Evolutionary conservation across 2,329 filamentous ascomycete species (phyloP).

Genomic region (Bertia moriformis): DNA sequence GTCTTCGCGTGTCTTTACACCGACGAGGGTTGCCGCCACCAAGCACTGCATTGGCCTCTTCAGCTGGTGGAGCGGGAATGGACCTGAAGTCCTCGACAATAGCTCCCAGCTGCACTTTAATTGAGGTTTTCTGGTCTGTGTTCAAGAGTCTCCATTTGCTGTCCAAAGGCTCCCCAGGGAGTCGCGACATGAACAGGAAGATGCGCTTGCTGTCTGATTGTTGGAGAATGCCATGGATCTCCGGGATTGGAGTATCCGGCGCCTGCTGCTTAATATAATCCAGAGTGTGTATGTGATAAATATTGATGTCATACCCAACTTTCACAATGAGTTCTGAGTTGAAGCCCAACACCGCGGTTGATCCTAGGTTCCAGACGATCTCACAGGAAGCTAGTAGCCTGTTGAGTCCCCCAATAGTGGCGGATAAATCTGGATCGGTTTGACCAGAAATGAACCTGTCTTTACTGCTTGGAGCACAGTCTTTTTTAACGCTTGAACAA

Average conservation of each 20-base stretch:
- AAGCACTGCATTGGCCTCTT: background rate
- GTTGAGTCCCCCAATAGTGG: too few relatives aligned
- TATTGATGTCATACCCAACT: background rate
- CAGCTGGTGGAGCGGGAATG: background rate
- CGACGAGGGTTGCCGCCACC: too few relatives aligned
- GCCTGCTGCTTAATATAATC: background rate
- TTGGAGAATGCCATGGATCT: background rate
- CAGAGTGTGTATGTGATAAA: background rate
- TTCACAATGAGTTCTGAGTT: too few relatives aligned
- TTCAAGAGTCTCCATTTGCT: background rate
- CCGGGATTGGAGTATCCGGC: background rate
- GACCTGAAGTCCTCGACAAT: background rate
- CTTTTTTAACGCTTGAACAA: too few relatives aligned
- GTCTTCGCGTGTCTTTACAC: too few relatives aligned
- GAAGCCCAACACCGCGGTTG: too few relatives aligned
- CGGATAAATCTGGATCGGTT: too few relatives aligned
- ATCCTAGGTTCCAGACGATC: too few relatives aligned
- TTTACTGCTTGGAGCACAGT: too few relatives aligned
- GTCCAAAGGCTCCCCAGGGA: background rate
- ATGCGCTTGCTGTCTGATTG: background rate
- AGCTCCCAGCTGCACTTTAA: background rate
- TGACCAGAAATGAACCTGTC: too few relatives aligned
- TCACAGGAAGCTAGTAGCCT: too few relatives aligned
- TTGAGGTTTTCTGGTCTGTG: background rate
- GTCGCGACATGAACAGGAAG: background rate